phyloP scores from a whole-genome alignment of 176 grass and related monocot species.

The Oryza coarctata region DNA sequence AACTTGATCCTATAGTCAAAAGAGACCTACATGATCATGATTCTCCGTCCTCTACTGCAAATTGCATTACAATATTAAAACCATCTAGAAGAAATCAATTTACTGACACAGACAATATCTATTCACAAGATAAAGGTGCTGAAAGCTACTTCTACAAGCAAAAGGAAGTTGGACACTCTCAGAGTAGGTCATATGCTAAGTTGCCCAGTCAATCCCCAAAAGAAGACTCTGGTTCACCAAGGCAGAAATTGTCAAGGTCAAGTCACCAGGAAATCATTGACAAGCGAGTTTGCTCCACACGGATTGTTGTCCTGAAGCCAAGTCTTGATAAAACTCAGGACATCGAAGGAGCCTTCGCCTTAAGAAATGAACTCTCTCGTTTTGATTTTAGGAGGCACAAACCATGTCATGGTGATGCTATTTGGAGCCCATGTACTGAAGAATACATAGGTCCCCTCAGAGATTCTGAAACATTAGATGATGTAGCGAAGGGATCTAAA shows the following conservation, averaged over 20 bases:
- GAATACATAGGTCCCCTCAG: slow-evolving; percentile 29
- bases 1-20: slow-evolving; percentile 57
- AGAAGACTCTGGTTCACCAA: slow-evolving; percentile 58
- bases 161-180: slow-evolving; percentile 43
- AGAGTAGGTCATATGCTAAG: slow-evolving; percentile 45
- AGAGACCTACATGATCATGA: slow-evolving; percentile 51
- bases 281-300: slow-evolving; percentile 50
- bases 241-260: slow-evolving; percentile 66
- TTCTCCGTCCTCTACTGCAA: slow-evolving; percentile 57
- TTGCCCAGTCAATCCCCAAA: slow-evolving; percentile 30
- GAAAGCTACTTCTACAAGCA: slow-evolving; percentile 30
- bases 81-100: slow-evolving; percentile 55
- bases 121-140: slow-evolving; percentile 32
- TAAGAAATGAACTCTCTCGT: slow-evolving; percentile 41
- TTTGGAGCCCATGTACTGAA: slow-evolving; percentile 40
- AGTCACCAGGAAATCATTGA: slow-evolving; percentile 42
- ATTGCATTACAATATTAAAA: slow-evolving; percentile 87
- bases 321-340: slow-evolving; percentile 61
- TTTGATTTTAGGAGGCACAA: slow-evolving; percentile 42
- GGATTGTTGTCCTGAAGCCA: slow-evolving; percentile 91
- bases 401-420: slow-evolving; percentile 28
- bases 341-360: slow-evolving; percentile 37
- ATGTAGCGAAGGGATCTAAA: slow-evolving; percentile 69
- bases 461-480: slow-evolving; percentile 37
- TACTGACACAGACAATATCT: slow-evolving; percentile 11